Evolutionary conservation across 352 stramenopile genomes (phyloP).

Genomic region (Globisporangium mamillatum): DNA sequence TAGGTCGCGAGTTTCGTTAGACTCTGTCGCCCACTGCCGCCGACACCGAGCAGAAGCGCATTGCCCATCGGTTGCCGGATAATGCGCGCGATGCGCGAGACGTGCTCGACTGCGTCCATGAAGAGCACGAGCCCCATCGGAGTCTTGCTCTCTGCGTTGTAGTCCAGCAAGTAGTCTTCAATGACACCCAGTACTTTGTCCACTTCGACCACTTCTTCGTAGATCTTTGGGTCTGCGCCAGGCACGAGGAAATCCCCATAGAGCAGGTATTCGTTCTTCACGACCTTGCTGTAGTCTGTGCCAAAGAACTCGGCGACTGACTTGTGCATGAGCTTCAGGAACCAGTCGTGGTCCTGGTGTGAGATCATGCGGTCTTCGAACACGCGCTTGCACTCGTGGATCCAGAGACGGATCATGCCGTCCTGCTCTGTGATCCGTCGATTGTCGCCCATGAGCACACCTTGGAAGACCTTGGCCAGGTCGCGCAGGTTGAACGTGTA

Average conservation of each 20-base stretch:
- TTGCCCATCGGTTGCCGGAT: conserved; percentile 88
- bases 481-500: conserved; percentile 96
- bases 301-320: conserved; percentile 77
- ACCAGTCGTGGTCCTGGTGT: conserved; percentile 89
- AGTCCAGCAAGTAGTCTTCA: conserved; percentile 88
- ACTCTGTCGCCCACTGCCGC: conserved; percentile 90
- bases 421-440: conserved; percentile 61
- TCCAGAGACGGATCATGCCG: conserved; percentile 85
- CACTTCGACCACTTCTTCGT: conserved; percentile 86
- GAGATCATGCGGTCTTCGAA: conserved; percentile 95
- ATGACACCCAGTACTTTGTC: conserved; percentile 84
- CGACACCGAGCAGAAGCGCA: conserved; percentile 89
- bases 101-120: conserved; percentile 86
- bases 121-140: conserved; percentile 89
- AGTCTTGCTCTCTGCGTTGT: conserved; percentile 90
- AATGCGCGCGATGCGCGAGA: conserved; percentile 79
- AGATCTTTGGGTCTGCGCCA: conserved; percentile 79
- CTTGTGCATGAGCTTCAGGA: conserved; percentile 64
- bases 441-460: conserved; percentile 84
- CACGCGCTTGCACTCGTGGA: conserved; percentile 93
- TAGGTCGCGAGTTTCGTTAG: conserved; percentile 91
- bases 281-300: conserved; percentile 79
- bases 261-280: conserved; percentile 68
- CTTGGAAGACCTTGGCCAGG: conserved; percentile 93
- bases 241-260: conserved; percentile 83